Evolutionary conservation across 495 filamentous ascomycete genomes (phyloP), one percentile per base, ranked within the genome.

Genomic region (Gamarada debralockiae): DNA sequence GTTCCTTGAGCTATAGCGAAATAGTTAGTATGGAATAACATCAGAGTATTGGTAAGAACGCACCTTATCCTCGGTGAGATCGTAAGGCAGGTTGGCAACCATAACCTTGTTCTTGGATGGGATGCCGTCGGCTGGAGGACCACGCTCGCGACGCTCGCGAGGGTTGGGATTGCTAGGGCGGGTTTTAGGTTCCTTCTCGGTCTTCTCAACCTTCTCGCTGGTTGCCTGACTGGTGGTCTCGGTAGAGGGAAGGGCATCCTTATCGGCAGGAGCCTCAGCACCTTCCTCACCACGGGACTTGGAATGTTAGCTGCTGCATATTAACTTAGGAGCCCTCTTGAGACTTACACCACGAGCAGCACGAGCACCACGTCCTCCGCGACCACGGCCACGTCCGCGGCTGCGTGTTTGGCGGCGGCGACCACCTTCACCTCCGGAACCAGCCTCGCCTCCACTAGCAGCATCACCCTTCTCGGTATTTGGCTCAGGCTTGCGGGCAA

Each of bases 81-180:
- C 93, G 68, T 98, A 98, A 17, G 93, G 93, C 18, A 98, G 81
- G 77, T 98, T 98, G 59, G 93, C 93, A 60, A 98, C 93, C 93
- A 98, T 98, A 73, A 98, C 90, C 86, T 98, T 98, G 74, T 86
- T 98, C 84, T 96, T 95, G 70, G 91, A 96, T 12, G 95, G 90
- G 62, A 98, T 90, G 55, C 93, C 93, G 70, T 98, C 95, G 70
- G 96, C 93, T 21, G 93, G 93, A 42, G 93, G 93, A 38, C 93
- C 93, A 66, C 93, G 92, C 78, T 96, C 78, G 59, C 82, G 83
- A 64, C 82, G 82, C 72, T 83, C 78, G 59, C 80, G 77, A 46
- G 69, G 60, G 50, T 64, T 65, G 54, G 73, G 75, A 50, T 61
- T 24, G 10, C 27, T 4, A 20, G 27, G 14, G 27, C 27, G 27